phyloP scores from a whole-genome alignment of 768 basidiomycete genomes.

The Serendipita indica region DNA sequence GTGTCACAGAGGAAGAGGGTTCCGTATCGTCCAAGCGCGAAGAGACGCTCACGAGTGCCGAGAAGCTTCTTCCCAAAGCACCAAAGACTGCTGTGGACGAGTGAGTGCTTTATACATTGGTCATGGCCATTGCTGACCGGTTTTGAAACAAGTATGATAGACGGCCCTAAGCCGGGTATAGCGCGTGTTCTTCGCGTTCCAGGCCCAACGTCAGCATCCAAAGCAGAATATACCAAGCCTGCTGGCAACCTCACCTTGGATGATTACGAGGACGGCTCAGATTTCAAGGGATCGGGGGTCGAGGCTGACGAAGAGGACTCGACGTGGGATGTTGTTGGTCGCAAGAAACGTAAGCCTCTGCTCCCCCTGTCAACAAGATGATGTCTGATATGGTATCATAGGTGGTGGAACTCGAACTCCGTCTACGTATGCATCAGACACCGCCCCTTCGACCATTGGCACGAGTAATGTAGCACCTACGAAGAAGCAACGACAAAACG shows the following conservation, averaged over 20 bases:
- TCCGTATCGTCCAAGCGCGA: slow-evolving; percentile 6
- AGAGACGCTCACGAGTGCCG: slow-evolving; percentile 34
- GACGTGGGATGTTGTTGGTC: slow-evolving; percentile 58
- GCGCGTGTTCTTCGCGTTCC: slow-evolving; percentile 59
- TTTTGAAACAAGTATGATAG: slow-evolving; percentile 39
- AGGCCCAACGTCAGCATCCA: slow-evolving; percentile 25
- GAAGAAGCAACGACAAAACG: slow-evolving; percentile 60
- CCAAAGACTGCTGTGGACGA: slow-evolving; percentile 55
- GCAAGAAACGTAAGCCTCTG: slow-evolving; percentile 24
- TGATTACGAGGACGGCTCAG: slow-evolving; percentile 55
- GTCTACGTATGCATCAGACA: slow-evolving; percentile 13
- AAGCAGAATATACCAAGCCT: slow-evolving; percentile 37
- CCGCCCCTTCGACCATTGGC: slow-evolving; percentile 14
- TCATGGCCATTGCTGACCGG: slow-evolving; percentile 11
- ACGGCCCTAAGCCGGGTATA: slow-evolving; percentile 35
- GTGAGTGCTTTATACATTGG: slow-evolving; percentile 28
- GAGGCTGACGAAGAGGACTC: slow-evolving; percentile 62
- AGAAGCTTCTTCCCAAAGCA: slow-evolving; percentile 49
- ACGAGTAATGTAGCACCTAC: slow-evolving; percentile 35
- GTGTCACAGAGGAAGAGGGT: slow-evolving; percentile 15
- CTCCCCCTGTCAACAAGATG: slow-evolving; percentile 24
- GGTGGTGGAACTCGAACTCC: slow-evolving; percentile 12
- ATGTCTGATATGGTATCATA: not conserved
- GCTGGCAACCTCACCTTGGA: slow-evolving; percentile 59
- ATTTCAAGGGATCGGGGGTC: slow-evolving; percentile 30